A percentile compares a stretch with the other conserved stretches of the same genome.
These are phyloP conservation scores for Cyberlindnera veronae DNA, from an alignment of 805 yeast genomes.

Conservation along the genomic window DNA sequence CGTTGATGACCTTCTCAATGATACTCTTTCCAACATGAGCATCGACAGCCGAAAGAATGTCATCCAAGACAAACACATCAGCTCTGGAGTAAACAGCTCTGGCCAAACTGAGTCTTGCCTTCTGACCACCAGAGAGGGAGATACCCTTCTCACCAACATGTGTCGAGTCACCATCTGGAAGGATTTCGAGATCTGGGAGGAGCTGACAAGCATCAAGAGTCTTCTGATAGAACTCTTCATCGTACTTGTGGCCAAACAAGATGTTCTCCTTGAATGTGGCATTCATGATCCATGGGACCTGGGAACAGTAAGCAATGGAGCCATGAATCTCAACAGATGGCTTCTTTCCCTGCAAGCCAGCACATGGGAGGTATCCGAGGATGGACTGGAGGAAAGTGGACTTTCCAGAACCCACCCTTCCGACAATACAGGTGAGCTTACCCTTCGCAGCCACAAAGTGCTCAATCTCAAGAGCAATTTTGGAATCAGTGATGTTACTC, in stretches of 20 bases:
- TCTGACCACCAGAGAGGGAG: slow-evolving; percentile 60
- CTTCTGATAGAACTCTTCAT: slow-evolving; percentile 72
- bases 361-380: slow-evolving; percentile 50
- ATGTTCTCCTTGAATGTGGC: slow-evolving; percentile 90
- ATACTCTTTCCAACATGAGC: slow-evolving; percentile 79
- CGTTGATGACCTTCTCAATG: slow-evolving; percentile 72
- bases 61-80: slow-evolving; percentile 60
- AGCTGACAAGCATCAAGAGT: slow-evolving; percentile 90
- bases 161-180: slow-evolving; percentile 88
- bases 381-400: slow-evolving; percentile 37
- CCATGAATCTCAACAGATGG: slow-evolving; percentile 52
- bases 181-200: slow-evolving; percentile 65
- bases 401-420: slow-evolving; percentile 68
- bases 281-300: slow-evolving; percentile 95
- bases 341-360: slow-evolving; percentile 26
- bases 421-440: slow-evolving; percentile 56
- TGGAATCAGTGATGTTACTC: slow-evolving; percentile 38
- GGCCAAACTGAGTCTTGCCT: slow-evolving; percentile 61
- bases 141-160: slow-evolving; percentile 68
- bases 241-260: slow-evolving; percentile 82
- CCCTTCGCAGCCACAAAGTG: slow-evolving; percentile 50
- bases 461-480: slow-evolving; percentile 44
- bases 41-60: slow-evolving; percentile 68
- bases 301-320: slow-evolving; percentile 83
- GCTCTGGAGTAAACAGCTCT: slow-evolving; percentile 64